Evolutionary conservation across 2,329 filamentous ascomycete species (phyloP).

Genomic region (Aspergillus ustus): DNA sequence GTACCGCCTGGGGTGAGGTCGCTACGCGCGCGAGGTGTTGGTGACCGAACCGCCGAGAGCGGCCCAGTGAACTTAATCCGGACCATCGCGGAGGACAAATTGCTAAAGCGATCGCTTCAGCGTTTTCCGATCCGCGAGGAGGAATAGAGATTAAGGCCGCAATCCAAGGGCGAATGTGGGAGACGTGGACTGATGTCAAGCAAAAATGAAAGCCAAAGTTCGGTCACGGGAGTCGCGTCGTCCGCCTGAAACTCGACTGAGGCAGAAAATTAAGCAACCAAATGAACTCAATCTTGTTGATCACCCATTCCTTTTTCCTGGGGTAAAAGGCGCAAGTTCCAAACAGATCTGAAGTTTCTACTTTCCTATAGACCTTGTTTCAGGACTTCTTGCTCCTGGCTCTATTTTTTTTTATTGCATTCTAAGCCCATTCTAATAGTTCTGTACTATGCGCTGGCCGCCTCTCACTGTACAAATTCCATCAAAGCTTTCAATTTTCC

Average conservation of each 20-base stretch:
- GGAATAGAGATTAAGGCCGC: not conserved
- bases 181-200: constrained; percentile 3
- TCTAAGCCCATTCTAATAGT: no score
- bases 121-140: not conserved
- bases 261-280: not conserved
- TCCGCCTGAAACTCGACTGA: not conserved
- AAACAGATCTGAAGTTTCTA: no score
- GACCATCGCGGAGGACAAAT: constrained; percentile 22
- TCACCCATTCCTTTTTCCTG: no score
- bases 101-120: constrained; percentile 1
- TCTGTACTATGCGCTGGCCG: no score
- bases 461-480: no score
- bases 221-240: constrained; percentile 22
- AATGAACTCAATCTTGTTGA: not conserved
- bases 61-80: constrained; percentile 32
- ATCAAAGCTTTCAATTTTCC: no score
- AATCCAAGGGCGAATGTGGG: not conserved
- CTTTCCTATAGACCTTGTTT: no score
- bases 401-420: no score
- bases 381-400: no score
- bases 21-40: constrained; percentile 18
- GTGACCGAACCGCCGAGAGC: constrained; percentile 24
- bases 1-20: constrained; percentile 12
- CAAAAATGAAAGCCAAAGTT: constrained; percentile 17
- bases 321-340: no score